Evolutionary conservation across 768 basidiomycete genomes (phyloP).

Genomic region (Russula dissimulans): DNA sequence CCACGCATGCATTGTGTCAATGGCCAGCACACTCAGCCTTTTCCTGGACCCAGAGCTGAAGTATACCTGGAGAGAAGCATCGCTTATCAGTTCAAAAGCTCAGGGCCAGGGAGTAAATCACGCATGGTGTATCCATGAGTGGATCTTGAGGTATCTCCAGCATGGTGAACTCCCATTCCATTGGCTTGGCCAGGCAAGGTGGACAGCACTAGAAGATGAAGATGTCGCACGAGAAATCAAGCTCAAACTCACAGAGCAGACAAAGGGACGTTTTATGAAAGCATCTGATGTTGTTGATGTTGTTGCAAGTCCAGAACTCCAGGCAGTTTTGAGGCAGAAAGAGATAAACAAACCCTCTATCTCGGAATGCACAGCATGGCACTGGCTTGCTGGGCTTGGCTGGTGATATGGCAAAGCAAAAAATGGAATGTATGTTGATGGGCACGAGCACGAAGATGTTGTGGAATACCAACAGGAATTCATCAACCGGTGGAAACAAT

Average conservation of each 20-base stretch:
- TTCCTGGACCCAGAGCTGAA: background rate
- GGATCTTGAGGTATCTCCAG: background rate
- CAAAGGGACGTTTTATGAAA: background rate
- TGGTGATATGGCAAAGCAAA: too few species aligned
- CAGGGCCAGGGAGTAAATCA: background rate
- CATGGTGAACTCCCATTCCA: background rate
- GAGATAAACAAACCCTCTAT: slow-evolving; percentile 25
- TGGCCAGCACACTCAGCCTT: background rate
- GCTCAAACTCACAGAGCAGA: background rate
- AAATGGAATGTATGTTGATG: too few species aligned
- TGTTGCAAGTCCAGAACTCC: background rate
- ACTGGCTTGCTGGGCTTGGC: too few species aligned
- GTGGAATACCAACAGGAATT: too few species aligned
- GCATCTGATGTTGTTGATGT: background rate
- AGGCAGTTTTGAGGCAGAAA: slow-evolving; percentile 29
- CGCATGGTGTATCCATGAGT: background rate
- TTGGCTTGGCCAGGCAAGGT: too few species aligned
- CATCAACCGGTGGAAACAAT: too few species aligned
- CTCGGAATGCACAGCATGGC: background rate
- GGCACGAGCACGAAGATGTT: too few species aligned
- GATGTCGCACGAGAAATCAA: background rate
- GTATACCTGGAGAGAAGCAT: background rate
- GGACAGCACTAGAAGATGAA: background rate
- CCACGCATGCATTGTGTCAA: background rate
- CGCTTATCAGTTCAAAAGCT: background rate